phyloP scores from a whole-genome alignment of 345 rosid genomes.

The Euphorbia lathyris region DNA sequence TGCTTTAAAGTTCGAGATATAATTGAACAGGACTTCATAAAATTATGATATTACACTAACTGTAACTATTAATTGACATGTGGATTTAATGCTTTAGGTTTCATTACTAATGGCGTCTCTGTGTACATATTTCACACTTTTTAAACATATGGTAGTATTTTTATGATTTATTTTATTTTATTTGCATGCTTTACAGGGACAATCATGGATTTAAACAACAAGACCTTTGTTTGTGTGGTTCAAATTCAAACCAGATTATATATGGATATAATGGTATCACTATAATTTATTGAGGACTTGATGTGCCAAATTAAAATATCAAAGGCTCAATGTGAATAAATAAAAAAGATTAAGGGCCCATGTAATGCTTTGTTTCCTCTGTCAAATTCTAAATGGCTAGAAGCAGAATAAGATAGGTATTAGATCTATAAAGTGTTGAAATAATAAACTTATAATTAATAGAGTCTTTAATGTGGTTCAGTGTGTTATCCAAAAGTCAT shows the following conservation, averaged over 20 bases:
- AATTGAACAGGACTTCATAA: neutral
- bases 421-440: no score
- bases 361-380: no score
- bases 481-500: no score
- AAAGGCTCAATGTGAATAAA: no score
- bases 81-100: neutral
- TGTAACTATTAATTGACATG: neutral
- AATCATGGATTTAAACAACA: constrained; percentile 21
- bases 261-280: no score
- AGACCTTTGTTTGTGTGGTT: constrained; percentile 31
- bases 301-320: no score
- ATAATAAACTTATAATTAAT: no score
- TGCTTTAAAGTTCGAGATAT: neutral
- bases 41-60: neutral
- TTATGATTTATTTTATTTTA: neutral
- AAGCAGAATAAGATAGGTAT: no score
- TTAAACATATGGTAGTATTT: neutral
- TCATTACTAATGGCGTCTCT: neutral
- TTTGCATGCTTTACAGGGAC: constrained; percentile 35
- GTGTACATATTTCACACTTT: neutral
- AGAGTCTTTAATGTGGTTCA: no score
- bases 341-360: no score
- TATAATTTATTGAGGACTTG: no score
- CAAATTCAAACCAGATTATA: constrained; percentile 26
- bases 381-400: no score